phyloP scores from a whole-genome alignment of 306 rosid genomes.

The Cicer judaicum region DNA sequence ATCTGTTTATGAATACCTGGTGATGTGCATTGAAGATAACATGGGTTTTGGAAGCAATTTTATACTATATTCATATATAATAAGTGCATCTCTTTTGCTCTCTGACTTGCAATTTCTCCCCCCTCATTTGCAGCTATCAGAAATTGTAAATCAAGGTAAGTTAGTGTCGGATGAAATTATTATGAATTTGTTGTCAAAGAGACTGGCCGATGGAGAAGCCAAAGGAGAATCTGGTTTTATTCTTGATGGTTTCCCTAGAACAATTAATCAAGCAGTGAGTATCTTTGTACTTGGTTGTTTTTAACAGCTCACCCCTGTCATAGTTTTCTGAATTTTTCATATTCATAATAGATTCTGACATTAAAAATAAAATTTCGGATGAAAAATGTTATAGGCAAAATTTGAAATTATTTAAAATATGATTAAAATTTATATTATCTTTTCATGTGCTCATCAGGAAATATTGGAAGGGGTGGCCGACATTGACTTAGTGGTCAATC shows the following conservation, averaged over 20 bases:
- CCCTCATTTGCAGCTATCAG: slow-evolving; percentile 69
- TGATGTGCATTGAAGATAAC: slow-evolving; percentile 21
- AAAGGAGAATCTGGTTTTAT: slow-evolving; percentile 89
- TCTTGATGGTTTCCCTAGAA: slow-evolving; percentile 97
- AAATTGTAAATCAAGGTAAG: slow-evolving; percentile 88
- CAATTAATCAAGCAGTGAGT: slow-evolving; percentile 90
- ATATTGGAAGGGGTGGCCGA: slow-evolving; percentile 79
- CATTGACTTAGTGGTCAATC: slow-evolving; percentile 90
- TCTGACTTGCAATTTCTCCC: slow-evolving; percentile 21
- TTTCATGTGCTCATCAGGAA: slow-evolving; percentile 65
- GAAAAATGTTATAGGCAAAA: slow-evolving; percentile 16
- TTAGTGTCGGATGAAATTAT: slow-evolving; percentile 93
- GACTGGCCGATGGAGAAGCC: slow-evolving; percentile 74
- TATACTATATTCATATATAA: slow-evolving; percentile 3
- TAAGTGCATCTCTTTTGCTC: background rate
- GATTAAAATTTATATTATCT: slow-evolving; percentile 24
- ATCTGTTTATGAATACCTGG: slow-evolving; percentile 22
- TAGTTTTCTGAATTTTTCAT: background rate
- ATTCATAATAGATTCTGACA: background rate
- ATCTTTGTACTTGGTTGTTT: slow-evolving; percentile 22
- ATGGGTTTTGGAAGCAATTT: slow-evolving; percentile 1
- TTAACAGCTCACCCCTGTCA: background rate
- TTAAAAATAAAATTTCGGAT: slow-evolving; percentile 12
- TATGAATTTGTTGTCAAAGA: slow-evolving; percentile 74
- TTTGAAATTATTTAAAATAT: slow-evolving; percentile 6